These are phyloP conservation scores for Zopfia rhizophila DNA, from an alignment of 2,329 filamentous ascomycete species.

Conservation along the genomic window DNA sequence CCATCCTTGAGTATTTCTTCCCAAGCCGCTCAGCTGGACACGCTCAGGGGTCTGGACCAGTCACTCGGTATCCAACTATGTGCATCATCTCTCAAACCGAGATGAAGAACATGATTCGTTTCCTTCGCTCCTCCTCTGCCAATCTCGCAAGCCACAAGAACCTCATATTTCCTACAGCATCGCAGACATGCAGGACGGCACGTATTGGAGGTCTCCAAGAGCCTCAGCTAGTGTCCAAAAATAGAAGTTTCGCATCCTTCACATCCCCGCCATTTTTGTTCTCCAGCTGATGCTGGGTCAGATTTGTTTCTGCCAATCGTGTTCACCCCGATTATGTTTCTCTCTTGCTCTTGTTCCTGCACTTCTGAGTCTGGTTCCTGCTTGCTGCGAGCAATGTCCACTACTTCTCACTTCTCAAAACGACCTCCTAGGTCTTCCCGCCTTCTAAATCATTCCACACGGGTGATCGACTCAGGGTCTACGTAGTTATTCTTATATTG, in stretches of 20 bases:
- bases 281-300: too few relatives aligned
- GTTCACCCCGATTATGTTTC: too few relatives aligned
- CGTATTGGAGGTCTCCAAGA: constrained; percentile 10
- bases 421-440: constrained; percentile 5
- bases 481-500: background rate
- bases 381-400: too few relatives aligned
- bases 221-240: constrained; percentile 6
- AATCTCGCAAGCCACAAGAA: constrained; percentile 1
- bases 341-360: too few relatives aligned
- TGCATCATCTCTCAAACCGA: too few relatives aligned
- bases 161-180: constrained; percentile 18
- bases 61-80: constrained; percentile 19
- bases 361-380: too few relatives aligned
- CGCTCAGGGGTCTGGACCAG: constrained; percentile 33
- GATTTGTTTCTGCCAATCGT: too few relatives aligned
- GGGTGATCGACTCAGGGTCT: background rate
- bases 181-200: too few relatives aligned
- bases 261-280: too few relatives aligned
- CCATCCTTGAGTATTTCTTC: too few relatives aligned
- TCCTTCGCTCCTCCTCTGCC: constrained; percentile 5
- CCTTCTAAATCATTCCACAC: background rate
- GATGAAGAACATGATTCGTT: constrained; percentile 2
- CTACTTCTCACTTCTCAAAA: constrained; percentile 5
- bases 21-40: constrained; percentile 25
- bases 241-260: too few relatives aligned